Evolutionary conservation across 2,329 filamentous ascomycete genomes (phyloP).

Genomic region (Alternaria hordeiaustralica): DNA sequence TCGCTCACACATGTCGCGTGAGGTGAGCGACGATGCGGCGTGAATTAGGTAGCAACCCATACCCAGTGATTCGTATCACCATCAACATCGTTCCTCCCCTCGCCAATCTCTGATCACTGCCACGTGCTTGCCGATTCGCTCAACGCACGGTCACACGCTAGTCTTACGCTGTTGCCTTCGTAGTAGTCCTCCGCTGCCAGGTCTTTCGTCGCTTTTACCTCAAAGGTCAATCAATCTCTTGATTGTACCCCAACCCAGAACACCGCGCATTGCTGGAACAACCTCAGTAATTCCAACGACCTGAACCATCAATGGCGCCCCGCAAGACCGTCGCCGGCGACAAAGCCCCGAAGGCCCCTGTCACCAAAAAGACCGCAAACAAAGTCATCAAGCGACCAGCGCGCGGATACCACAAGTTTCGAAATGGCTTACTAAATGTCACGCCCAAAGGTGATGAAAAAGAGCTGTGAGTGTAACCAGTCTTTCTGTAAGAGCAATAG

Average conservation of each 20-base stretch:
- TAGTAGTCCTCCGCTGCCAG: no score
- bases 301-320: neutral
- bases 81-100: neutral
- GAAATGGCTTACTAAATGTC: constrained; percentile 21
- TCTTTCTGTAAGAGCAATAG: neutral
- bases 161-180: neutral
- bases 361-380: neutral
- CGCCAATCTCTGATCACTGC: neutral
- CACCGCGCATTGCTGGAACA: neutral
- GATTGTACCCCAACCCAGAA: neutral
- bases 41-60: neutral
- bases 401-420: constrained; percentile 23
- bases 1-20: neutral
- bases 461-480: constrained; percentile 5
- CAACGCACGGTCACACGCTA: neutral
- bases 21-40: neutral
- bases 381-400: constrained; percentile 16
- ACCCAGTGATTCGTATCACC: neutral
- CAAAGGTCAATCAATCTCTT: neutral
- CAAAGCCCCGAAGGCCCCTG: neutral
- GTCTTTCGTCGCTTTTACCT: neutral
- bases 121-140: neutral
- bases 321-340: neutral
- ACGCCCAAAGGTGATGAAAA: constrained; percentile 19
- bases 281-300: neutral